Base-by-base conservation (phyloP, 169 alveolate genomes). In the Babesia ovis region DNA sequence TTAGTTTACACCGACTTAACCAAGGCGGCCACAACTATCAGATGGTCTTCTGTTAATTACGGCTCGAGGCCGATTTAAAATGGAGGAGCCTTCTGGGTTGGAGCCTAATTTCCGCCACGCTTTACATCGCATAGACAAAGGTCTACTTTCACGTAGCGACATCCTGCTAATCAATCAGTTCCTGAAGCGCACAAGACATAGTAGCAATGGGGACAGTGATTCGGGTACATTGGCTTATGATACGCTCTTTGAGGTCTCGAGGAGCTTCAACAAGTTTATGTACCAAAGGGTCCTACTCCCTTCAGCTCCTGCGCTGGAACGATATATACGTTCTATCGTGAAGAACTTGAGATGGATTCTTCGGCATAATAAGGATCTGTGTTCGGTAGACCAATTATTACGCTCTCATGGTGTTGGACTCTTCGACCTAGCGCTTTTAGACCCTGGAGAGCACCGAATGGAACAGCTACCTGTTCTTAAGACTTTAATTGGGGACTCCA, bases 91-190 rank as follows among this genome's bases (percentile, higher is more conserved):
- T 45, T 20, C 42, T 2, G 54, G 4, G 51, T 18, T 18, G 25
- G 74, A 50, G 51, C 20, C 34, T 16, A 18, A 12, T 22, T 64
- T 64, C 48, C 62, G 39, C 11, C 50, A 61, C 27, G 74, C 64
- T 22, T 35, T 64, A 20, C 45, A 20, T 16, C 74, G 74, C 34
- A 64, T 64, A 23, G 46, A 25, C 61, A 2, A 31, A 2, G 74
- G 74, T 4, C 54, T 64, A 23, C 74, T 64, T 25, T 46, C 54
- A 59, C 59, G 37, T 41, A 25, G 57, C 5, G 74, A 46, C 74
- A 25, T 64, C 2, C n/a, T n/a, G 8, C 46, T 25, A 8, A 18
- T 64, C 31, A 31, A 46, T 6, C 18, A 34, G 32, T 3, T n/a
- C 62, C 39, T 64, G 25, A 48, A 64, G 16, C 43, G 50, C 31